A percentile compares a stretch with the other conserved stretches of the same genome.
Evolutionary conservation across 2,329 filamentous ascomycete genomes (phyloP).

Genomic region (Phaeosphaeria sp.): DNA sequence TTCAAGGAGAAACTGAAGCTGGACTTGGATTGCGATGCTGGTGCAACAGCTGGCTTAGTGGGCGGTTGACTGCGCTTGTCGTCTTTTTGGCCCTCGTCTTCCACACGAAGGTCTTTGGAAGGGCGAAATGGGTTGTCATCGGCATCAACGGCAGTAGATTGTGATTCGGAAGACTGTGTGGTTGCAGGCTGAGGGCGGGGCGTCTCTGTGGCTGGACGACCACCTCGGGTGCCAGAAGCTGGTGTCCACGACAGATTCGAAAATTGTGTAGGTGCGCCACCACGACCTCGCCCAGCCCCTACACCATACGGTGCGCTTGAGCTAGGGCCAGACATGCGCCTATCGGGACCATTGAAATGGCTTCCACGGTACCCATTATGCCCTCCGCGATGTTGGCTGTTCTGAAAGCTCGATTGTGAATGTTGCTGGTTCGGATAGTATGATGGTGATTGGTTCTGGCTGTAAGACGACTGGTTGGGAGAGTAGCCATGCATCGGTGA

Average conservation of each 20-base stretch:
- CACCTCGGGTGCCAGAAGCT: conserved; percentile 60
- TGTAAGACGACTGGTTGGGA: conserved; percentile 61
- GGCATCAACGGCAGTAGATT: conserved; percentile 54
- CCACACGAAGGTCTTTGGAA: conserved; percentile 69
- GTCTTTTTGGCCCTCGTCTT: conserved; percentile 65
- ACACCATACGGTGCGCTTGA: conserved; percentile 47
- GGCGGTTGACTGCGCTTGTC: conserved; percentile 62
- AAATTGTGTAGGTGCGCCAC: conserved; percentile 59
- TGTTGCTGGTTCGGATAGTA: conserved; percentile 63
- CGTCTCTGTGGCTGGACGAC: conserved; percentile 52
- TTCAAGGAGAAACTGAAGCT: conserved; percentile 93
- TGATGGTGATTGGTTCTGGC: conserved; percentile 40
- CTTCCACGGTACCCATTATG: conserved; percentile 64
- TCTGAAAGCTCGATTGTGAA: conserved; percentile 61
- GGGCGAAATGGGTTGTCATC: conserved; percentile 68
- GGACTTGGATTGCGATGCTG: conserved; percentile 59
- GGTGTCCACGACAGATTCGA: conserved; percentile 76
- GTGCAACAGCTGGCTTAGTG: conserved; percentile 55
- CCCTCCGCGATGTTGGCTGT: conserved; percentile 59
- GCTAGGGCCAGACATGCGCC: conserved; percentile 55
- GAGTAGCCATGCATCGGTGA: conserved; percentile 65
- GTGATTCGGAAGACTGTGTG: conserved; percentile 15
- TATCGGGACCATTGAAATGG: conserved; percentile 51
- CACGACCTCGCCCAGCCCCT: conserved; percentile 60
- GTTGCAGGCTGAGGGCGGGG: conserved; percentile 35